Percentiles rank a stretch among this genome's conserved stretches.
Evolutionary conservation across 2,329 filamentous ascomycete genomes (phyloP).

Genomic region (Coniella lustricola): DNA sequence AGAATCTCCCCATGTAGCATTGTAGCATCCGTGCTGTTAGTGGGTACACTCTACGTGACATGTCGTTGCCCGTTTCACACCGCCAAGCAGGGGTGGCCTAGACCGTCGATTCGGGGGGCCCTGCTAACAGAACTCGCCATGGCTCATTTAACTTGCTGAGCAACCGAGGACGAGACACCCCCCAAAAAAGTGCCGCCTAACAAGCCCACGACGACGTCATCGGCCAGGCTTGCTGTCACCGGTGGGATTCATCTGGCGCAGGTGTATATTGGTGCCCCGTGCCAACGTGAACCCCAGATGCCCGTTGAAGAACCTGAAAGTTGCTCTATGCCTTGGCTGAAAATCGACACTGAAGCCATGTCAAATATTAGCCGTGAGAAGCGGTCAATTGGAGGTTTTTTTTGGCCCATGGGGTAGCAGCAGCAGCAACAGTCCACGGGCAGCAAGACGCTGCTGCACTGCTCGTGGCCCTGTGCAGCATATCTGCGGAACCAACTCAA

Average conservation of each 20-base stretch:
- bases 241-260: neutral
- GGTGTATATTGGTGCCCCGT: neutral
- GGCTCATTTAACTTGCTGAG: too few species aligned
- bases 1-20: too few species aligned
- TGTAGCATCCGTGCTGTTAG: neutral
- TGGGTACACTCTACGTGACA: neutral
- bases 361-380: conserved; percentile 1
- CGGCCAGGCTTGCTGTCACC: conserved; percentile 4
- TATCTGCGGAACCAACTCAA: conserved; percentile 4
- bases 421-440: neutral
- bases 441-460: neutral
- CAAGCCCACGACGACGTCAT: conserved; percentile 11
- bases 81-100: neutral
- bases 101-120: neutral
- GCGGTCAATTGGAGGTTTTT: neutral
- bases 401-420: too few species aligned
- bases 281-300: neutral
- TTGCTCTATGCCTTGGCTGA: neutral
- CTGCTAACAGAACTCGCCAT: too few species aligned
- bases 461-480: neutral
- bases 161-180: neutral
- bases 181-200: conserved; percentile 6
- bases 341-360: neutral
- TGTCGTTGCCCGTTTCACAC: neutral
- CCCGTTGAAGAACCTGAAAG: neutral